Evolutionary conservation across 2,329 filamentous ascomycete species (phyloP), one percentile per base, ranked within the genome.

Genomic region (Hirsutella rhossiliensis): DNA sequence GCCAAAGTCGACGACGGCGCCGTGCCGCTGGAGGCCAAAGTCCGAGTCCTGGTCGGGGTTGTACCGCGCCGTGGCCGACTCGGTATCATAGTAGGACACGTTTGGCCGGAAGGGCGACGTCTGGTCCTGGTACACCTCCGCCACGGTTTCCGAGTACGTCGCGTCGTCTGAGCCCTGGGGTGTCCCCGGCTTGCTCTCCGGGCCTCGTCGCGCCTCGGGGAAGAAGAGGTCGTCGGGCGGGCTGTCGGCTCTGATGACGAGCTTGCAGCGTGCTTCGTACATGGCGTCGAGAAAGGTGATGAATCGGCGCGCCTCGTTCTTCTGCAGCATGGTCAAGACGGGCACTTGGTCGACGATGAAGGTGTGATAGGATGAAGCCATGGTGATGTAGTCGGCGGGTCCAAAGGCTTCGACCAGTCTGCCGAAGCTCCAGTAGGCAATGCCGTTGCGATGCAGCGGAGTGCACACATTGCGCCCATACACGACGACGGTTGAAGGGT

Each of bases 211-310:
- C 50, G 50, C 56, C 46, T 85, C 80, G 0, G 85, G 84, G 58
- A 92, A 90, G 70, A 90, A 89, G 6, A 89, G 68, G 27, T 80
- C 72, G 50, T 90, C 86, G 0, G 84, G 84, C 0, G 76, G 77
- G 2, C 74, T 76, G 36, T 71, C 72, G 2, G 84, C 85, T 18
- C 77, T 71, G 43, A 90, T 71, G 38, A 87, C 62, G 11, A 90
- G 72, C 52, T 86, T 86, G 60, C 85, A 89, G 8, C 80, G 75
- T n/a, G 83, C 81, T 64, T 90, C 85, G 61, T 90, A 90, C 1
- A 87, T 68, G 0, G 85, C 85, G 55, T 92, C 85, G 1, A 90
- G 72, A 1, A 92, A 69, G 0, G 83, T 89, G 56, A 90, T 90
- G 57, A 92, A 80, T 11, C 86, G 74, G 5, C 85, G 71, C 1